Percentiles rank a stretch among this genome's conserved stretches.
These are phyloP conservation scores for Alternaria postmessia DNA, from an alignment of 2,329 filamentous ascomycete genomes.

Conservation along the genomic window DNA sequence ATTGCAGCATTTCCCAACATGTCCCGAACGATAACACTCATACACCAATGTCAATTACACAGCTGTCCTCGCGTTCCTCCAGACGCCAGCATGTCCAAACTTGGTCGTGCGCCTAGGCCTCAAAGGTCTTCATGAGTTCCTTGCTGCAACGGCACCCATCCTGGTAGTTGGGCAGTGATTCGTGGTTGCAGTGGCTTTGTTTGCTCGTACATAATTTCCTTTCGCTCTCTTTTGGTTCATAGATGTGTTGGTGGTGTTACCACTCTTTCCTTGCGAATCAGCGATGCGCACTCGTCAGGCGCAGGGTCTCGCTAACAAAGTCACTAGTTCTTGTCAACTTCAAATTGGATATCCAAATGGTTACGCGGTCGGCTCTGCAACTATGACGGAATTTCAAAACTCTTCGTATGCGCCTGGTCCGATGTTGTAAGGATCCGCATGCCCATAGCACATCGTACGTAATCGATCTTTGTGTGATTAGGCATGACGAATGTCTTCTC, in stretches of 20 bases:
- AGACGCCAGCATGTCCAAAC: not conserved
- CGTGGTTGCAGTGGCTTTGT: not conserved
- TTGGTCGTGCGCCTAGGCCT: not conserved
- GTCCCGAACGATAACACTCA: not conserved
- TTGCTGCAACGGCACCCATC: not conserved
- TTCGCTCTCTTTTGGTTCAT: not conserved
- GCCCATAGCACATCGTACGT: not conserved
- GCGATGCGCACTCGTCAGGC: slow-evolving; percentile 1
- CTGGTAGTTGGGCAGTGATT: not conserved
- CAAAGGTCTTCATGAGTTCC: not conserved
- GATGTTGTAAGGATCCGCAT: not conserved
- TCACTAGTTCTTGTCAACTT: not conserved
- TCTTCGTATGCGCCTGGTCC: not conserved
- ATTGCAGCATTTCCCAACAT: not conserved
- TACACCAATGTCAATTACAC: not conserved
- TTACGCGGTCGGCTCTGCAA: not conserved
- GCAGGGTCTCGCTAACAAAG: not conserved
- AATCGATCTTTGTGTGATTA: not conserved
- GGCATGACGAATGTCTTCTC: not conserved
- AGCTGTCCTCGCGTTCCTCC: not conserved
- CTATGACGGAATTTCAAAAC: not conserved
- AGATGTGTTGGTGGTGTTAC: not conserved
- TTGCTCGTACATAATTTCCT: not conserved
- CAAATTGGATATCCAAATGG: not conserved
- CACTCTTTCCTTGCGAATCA: not conserved